Evolutionary conservation across 148 eudicot genomes (phyloP), one percentile per base, ranked within the genome.

Genomic region (Polygonum maritimum): DNA sequence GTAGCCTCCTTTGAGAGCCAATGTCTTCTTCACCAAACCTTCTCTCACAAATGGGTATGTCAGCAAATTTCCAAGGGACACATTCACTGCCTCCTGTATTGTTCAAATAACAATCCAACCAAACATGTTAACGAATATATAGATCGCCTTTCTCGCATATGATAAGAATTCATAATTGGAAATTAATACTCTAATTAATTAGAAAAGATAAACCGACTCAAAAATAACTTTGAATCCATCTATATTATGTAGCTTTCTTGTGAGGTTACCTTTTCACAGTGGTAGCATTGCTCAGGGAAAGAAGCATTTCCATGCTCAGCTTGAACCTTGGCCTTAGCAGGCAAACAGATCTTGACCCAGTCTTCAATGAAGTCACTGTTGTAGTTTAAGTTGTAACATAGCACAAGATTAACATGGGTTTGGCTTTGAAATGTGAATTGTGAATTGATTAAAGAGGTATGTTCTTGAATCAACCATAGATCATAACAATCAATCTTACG

Each of bases 81-180:
- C 92, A 74, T 95, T 95, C 83, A 95, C 99, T 3, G 99, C 89
- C 83, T 92, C 99, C 99, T 94, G 90, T 83, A 86, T 63, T 31
- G 19, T 63, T 35, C 0, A 44, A 44, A 44, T 26, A 26, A 0
- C 35, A 33, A 22, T 22, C 26, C 35, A 58, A 26, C 33, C 76
- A 55, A 35, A 16, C 10, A 19, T 5, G n/a, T 54, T 4, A 2
- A 3, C 2, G 1, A 14, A 49, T 15, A 3, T 6, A 15, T 5
- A 51, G 15, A 44, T 10, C 10, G 47, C 9, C 47, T 44, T 44
- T 44, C 47, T 7, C 10, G 57, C 57, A 51, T 51, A 51, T n/a
- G 57, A 51, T 51, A 44, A 44, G 47, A 44, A 44, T 6, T 9
- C 47, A 44, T 8, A 44, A 41, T 6, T 41, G 9, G 8, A 41